Conservation (phyloP, 2,329 filamentous ascomycete genomes). For the Davidsoniella neocaledoniae region DNA sequence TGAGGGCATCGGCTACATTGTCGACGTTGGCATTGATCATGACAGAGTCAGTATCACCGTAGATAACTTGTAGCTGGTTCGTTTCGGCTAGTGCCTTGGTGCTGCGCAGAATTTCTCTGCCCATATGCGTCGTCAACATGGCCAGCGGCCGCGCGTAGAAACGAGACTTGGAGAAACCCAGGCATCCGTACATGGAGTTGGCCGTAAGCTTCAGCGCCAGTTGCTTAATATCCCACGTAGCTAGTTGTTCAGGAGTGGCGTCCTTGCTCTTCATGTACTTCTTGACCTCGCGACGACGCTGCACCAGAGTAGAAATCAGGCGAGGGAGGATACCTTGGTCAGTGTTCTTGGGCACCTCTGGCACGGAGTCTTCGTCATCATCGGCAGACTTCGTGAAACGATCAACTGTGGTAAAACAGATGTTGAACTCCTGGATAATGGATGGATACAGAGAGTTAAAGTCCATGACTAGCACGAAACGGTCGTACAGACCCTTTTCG, state of each 20-base stretch:
- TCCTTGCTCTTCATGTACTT: conserved; percentile 89
- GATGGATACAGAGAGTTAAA: conserved; percentile 98
- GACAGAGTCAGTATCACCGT: conserved; percentile 96
- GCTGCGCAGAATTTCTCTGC: conserved; percentile 87
- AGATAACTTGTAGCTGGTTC: conserved; percentile 85
- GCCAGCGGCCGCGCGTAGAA: conserved; percentile 93
- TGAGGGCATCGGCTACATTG: conserved; percentile 76
- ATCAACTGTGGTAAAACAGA: conserved; percentile 96
- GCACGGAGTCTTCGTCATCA: conserved; percentile 74
- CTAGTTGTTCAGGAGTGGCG: conserved; percentile 70
- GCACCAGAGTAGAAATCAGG: conserved; percentile 83
- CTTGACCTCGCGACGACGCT: conserved; percentile 80
- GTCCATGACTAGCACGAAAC: conserved; percentile 98
- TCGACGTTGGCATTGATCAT: conserved; percentile 99
- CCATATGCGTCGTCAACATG: conserved; percentile 92
- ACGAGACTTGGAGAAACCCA: conserved; percentile 90
- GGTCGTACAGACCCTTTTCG: conserved; percentile 93
- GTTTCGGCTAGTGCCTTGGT: conserved; percentile 93
- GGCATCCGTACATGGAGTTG: conserved; percentile 98
- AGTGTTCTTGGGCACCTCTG: conserved; percentile 65
- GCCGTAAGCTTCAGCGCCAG: conserved; percentile 91
- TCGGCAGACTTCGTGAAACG: conserved; percentile 39
- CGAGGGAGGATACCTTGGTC: conserved; percentile 73
- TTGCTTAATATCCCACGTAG: conserved; percentile 97
- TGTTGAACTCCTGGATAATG: conserved; percentile 98